phyloP scores from a whole-genome alignment of 371 early-diverging fungal genomes.

The Saksenaea oblongispora region DNA sequence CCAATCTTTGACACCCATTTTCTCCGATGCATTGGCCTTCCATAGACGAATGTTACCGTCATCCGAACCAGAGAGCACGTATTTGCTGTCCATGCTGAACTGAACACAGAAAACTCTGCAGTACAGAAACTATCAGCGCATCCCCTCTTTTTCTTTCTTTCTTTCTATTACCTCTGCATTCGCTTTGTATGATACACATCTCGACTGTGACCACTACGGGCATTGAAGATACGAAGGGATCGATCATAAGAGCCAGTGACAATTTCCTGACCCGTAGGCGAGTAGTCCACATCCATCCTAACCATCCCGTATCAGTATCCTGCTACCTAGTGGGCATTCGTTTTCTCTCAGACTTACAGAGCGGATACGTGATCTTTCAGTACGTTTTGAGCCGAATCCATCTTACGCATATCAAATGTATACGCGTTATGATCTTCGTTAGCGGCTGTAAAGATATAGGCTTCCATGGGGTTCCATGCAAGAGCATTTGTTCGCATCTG shows the following conservation, averaged over 20 bases:
- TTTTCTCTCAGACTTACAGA: constrained; percentile 58
- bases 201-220: constrained; percentile 79
- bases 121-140: neutral
- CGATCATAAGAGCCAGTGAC: constrained; percentile 97
- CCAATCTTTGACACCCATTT: constrained; percentile 75
- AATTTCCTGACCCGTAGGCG: constrained; percentile 97
- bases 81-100: constrained; percentile 95
- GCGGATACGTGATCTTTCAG: constrained; percentile 97
- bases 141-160: neutral
- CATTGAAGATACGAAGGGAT: constrained; percentile 91
- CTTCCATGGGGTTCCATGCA: constrained; percentile 98
- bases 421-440: constrained; percentile 98
- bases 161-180: constrained; percentile 78
- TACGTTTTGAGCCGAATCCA: constrained; percentile 81
- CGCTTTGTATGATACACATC: constrained; percentile 99
- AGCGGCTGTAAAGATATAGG: constrained; percentile 91
- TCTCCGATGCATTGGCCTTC: constrained; percentile 94
- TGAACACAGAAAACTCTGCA: constrained; percentile 85
- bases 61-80: constrained; percentile 96
- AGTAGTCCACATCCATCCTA: constrained; percentile 94
- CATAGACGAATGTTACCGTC: constrained; percentile 99
- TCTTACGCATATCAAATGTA: constrained; percentile 95
- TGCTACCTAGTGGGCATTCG: neutral
- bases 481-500: constrained; percentile 89
- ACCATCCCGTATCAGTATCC: neutral